A percentile compares a stretch with the other conserved stretches of the same genome.
Evolutionary conservation across 208 protist species (phyloP).

Genomic region (Leptomonas seymouri): DNA sequence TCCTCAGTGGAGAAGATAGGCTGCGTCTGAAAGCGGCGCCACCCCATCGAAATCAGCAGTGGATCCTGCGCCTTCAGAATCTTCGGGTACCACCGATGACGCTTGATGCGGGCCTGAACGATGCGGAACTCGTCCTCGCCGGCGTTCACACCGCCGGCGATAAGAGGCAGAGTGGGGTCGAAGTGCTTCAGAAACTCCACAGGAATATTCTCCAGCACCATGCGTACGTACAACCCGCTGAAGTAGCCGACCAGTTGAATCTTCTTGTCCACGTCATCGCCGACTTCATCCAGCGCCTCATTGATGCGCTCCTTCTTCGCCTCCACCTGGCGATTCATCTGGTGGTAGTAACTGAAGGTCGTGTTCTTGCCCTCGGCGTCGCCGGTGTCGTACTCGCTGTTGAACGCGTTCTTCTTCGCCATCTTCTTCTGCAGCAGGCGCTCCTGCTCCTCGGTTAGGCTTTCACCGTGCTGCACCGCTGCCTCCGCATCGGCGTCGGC

Average conservation of each 20-base stretch:
- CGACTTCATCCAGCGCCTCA: conserved; percentile 75
- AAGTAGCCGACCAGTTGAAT: conserved; percentile 92
- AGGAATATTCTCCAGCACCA: conserved; percentile 95
- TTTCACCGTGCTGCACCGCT: conserved; percentile 44
- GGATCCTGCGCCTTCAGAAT: conserved; percentile 99
- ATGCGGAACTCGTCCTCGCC: conserved; percentile 96
- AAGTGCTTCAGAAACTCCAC: conserved; percentile 96
- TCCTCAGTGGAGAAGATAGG: conserved; percentile 96
- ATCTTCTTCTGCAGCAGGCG: conserved; percentile 84
- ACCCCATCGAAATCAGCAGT: conserved; percentile 98
- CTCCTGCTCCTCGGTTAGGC: conserved; percentile 82
- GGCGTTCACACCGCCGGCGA: conserved; percentile 95
- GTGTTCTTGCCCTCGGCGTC: conserved; percentile 61
- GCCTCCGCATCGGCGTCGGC: conserved; percentile 49
- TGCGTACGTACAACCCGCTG: conserved; percentile 96
- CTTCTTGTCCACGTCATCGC: conserved; percentile 85
- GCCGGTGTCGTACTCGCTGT: conserved; percentile 81
- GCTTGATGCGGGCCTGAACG: conserved; percentile 96
- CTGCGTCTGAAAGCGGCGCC: conserved; percentile 98
- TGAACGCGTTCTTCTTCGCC: conserved; percentile 91
- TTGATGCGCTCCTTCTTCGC: conserved; percentile 85
- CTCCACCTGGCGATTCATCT: conserved; percentile 80
- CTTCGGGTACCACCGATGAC: conserved; percentile 98
- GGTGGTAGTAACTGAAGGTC: conserved; percentile 81
- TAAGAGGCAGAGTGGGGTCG: conserved; percentile 81